A percentile compares a stretch with the other conserved stretches of the same genome.
Conservation (phyloP, 2,329 filamentous ascomycete genomes). For the Metarhizium robertsii region DNA sequence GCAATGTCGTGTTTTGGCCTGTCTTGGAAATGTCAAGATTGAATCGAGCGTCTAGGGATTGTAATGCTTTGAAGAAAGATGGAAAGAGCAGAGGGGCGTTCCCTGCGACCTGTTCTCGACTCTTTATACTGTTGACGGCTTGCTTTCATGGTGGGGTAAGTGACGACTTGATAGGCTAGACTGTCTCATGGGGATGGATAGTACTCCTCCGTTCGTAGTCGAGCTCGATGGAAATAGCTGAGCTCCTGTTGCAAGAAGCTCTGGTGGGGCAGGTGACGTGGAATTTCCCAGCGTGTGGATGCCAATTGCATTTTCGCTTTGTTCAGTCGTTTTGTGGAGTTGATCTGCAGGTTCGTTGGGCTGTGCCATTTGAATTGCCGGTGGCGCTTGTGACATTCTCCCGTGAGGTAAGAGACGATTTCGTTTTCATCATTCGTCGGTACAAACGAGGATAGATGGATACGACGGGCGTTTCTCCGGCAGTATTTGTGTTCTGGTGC, state of each 20-base stretch:
- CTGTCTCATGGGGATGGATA: not conserved
- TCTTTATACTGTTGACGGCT: conserved; percentile 1
- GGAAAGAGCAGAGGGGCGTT: conserved; percentile 1
- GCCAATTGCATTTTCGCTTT: not conserved
- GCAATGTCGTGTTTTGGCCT: no score
- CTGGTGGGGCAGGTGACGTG: conserved; percentile 21
- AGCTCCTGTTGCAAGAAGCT: conserved; percentile 1
- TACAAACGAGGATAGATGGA: not conserved
- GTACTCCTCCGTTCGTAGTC: no score
- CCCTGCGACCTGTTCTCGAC: conserved; percentile 1
- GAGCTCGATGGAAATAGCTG: not conserved
- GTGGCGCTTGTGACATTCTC: no score
- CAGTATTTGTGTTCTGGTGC: no score
- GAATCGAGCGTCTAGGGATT: not conserved
- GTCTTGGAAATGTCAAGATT: not conserved
- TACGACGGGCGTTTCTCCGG: no score
- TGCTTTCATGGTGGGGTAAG: conserved; percentile 15
- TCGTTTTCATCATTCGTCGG: not conserved
- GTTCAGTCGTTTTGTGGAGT: not conserved
- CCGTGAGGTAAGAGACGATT: not conserved
- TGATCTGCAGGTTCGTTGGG: not conserved
- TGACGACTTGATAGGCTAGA: conserved; percentile 1
- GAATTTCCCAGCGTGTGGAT: not conserved
- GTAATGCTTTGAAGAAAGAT: not conserved
- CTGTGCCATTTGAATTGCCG: no score